Evolutionary conservation across 768 basidiomycete genomes (phyloP).

Genomic region (Mycena leptocephala): DNA sequence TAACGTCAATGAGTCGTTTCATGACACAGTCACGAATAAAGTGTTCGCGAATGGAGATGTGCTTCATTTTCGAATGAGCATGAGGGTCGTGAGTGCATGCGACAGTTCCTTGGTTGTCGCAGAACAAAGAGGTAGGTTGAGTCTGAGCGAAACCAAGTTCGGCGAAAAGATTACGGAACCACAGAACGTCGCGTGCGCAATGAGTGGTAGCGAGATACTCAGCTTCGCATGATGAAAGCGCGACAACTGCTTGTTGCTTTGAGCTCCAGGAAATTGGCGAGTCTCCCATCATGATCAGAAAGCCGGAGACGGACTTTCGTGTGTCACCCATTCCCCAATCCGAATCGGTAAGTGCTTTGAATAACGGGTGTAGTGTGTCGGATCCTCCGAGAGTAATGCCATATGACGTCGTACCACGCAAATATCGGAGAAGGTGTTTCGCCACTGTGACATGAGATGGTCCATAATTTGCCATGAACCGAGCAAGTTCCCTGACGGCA

Average conservation of each 20-base stretch:
- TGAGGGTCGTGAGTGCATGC: conserved; percentile 40
- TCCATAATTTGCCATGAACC: conserved; percentile 23
- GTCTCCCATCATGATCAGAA: conserved; percentile 45
- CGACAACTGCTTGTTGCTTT: conserved; percentile 48
- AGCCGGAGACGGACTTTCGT: conserved; percentile 48
- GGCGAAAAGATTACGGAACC: conserved; percentile 36
- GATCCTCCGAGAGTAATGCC: conserved; percentile 22
- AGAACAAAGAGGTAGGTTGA: background rate
- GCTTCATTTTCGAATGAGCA: conserved; percentile 45
- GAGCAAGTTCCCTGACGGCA: conserved; percentile 22
- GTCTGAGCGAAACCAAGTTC: conserved; percentile 22
- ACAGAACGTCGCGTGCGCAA: conserved; percentile 7
- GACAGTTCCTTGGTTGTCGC: conserved; percentile 38
- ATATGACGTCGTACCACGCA: conserved; percentile 2
- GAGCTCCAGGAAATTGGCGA: conserved; percentile 50
- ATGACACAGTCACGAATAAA: conserved; percentile 34
- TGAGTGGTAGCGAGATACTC: conserved; percentile 35
- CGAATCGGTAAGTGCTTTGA: conserved; percentile 32
- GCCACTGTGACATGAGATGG: conserved; percentile 27
- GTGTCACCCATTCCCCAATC: conserved; percentile 36
- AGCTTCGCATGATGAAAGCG: conserved; percentile 51
- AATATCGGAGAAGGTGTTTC: conserved; percentile 34
- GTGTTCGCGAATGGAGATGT: conserved; percentile 49
- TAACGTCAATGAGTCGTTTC: conserved; percentile 39
- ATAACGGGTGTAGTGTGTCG: background rate